phyloP scores from a whole-genome alignment of 768 basidiomycete genomes.

The Rhodocollybia butyracea region DNA sequence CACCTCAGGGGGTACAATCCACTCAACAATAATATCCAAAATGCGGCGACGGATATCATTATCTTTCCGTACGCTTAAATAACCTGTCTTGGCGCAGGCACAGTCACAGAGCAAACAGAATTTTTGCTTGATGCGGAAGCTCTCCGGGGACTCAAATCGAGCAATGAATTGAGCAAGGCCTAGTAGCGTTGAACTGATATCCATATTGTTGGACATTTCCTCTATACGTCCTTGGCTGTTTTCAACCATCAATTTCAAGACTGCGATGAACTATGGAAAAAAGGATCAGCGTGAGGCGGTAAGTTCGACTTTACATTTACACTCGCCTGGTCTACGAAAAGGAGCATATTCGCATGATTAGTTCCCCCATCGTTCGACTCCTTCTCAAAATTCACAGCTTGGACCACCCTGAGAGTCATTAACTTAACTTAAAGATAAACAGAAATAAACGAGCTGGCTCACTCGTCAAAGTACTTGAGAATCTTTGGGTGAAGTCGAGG shows the following conservation, averaged over 20 bases:
- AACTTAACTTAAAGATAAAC: not conserved
- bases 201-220: conserved; percentile 57
- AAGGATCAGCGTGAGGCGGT: too few species aligned
- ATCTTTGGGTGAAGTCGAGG: conserved; percentile 65
- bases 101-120: conserved; percentile 73
- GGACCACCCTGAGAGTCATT: conserved; percentile 4
- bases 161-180: conserved; percentile 64
- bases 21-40: conserved; percentile 75
- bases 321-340: conserved; percentile 74
- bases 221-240: conserved; percentile 57
- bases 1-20: conserved; percentile 61
- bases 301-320: too few species aligned
- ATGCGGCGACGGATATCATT: conserved; percentile 63
- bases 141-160: conserved; percentile 50
- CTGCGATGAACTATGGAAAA: conserved; percentile 62
- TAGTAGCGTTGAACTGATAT: conserved; percentile 58
- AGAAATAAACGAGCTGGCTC: conserved; percentile 23
- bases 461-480: conserved; percentile 75
- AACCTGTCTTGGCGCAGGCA: conserved; percentile 59
- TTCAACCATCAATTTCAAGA: conserved; percentile 78
- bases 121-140: conserved; percentile 67
- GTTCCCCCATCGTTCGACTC: not conserved
- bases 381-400: conserved; percentile 1
- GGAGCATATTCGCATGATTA: conserved; percentile 27
- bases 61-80: conserved; percentile 65